phyloP scores from a whole-genome alignment of 2,329 filamentous ascomycete species.

The Pseudocercospora musae region DNA sequence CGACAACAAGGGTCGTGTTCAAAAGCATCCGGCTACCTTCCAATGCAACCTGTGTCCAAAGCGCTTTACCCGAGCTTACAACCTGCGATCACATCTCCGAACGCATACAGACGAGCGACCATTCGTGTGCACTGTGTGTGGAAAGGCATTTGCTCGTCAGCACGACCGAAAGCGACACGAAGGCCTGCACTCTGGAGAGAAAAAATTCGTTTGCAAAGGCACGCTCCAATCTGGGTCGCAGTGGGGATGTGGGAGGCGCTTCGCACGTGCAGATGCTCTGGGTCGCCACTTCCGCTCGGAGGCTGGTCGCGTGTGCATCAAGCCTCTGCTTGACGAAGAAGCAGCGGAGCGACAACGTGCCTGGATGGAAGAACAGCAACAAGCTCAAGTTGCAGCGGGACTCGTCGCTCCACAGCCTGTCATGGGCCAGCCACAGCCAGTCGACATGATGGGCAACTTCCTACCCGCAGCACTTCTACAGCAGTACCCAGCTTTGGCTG shows the following conservation, averaged over 20 bases:
- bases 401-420: conserved; percentile 34
- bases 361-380: conserved; percentile 59
- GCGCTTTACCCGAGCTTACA: conserved; percentile 93
- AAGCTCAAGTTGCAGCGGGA: conserved; percentile 49
- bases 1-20: conserved; percentile 69
- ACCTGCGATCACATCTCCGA: conserved; percentile 87
- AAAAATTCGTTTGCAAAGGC: conserved; percentile 96
- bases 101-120: conserved; percentile 97
- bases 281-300: conserved; percentile 85
- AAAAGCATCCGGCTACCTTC: conserved; percentile 97
- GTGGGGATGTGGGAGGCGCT: conserved; percentile 91
- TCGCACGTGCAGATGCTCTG: conserved; percentile 91
- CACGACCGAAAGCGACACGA: conserved; percentile 97
- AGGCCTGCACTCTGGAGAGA: conserved; percentile 92
- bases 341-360: conserved; percentile 73
- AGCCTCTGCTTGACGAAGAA: conserved; percentile 94
- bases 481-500: conserved; percentile 90
- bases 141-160: conserved; percentile 94
- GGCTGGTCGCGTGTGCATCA: conserved; percentile 93
- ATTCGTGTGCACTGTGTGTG: conserved; percentile 94
- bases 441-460: conserved; percentile 58
- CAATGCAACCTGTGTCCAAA: conserved; percentile 93
- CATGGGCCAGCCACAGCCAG: conserved; percentile 37
- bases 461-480: conserved; percentile 85
- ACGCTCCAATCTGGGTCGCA: conserved; percentile 76